Percentiles rank a stretch among this genome's conserved stretches.
Evolutionary conservation across 805 yeast genomes (phyloP).

Genomic region (Jamesozyma piceae): DNA sequence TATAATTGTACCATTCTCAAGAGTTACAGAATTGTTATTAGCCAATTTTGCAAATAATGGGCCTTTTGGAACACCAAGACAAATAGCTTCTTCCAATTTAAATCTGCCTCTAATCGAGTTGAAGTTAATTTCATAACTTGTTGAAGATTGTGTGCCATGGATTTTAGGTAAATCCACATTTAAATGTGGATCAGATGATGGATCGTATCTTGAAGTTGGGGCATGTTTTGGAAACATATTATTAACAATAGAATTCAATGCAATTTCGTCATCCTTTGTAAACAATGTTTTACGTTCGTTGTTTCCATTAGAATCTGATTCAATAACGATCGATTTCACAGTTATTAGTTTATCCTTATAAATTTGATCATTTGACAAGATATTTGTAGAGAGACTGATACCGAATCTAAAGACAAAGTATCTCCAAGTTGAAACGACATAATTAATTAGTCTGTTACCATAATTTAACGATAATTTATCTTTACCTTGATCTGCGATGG

Average conservation of each 20-base stretch:
- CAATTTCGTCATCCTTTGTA: slow-evolving; percentile 6
- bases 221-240: slow-evolving; percentile 52
- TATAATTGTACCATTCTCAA: slow-evolving; percentile 50
- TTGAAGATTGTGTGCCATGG: slow-evolving; percentile 18
- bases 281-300: neutral
- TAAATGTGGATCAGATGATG: slow-evolving; percentile 30
- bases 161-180: slow-evolving; percentile 32
- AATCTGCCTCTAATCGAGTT: slow-evolving; percentile 71
- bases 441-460: slow-evolving; percentile 40
- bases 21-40: slow-evolving; percentile 46
- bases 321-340: slow-evolving; percentile 31
- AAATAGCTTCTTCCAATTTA: slow-evolving; percentile 51
- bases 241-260: slow-evolving; percentile 30
- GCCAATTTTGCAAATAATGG: slow-evolving; percentile 49
- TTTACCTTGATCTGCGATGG: slow-evolving; percentile 70
- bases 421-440: slow-evolving; percentile 73
- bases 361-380: slow-evolving; percentile 15
- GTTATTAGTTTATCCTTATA: slow-evolving; percentile 32
- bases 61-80: slow-evolving; percentile 62
- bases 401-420: slow-evolving; percentile 78
- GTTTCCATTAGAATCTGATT: neutral
- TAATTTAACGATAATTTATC: slow-evolving; percentile 46
- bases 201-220: slow-evolving; percentile 29
- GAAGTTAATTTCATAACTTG: slow-evolving; percentile 61
- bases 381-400: slow-evolving; percentile 36